Conservation (phyloP, 176 grass and related monocot species). For the Chrysopogon serrulatus region DNA sequence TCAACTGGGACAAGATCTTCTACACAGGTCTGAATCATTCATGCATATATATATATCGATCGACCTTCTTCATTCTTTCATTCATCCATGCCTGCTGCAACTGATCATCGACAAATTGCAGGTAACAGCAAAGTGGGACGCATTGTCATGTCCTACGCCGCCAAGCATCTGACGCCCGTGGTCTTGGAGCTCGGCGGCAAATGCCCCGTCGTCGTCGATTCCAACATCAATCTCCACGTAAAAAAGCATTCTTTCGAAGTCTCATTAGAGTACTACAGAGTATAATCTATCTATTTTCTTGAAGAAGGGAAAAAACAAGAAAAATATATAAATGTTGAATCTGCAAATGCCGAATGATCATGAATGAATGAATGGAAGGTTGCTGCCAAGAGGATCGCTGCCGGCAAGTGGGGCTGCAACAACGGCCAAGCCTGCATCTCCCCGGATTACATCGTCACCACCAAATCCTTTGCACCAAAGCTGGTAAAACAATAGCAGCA, state of each 20-base stretch:
- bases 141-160: conserved; percentile 56
- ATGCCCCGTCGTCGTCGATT: conserved; percentile 64
- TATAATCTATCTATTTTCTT: no score
- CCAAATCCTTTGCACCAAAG: conserved; percentile 64
- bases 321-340: no score
- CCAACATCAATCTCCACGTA: conserved; percentile 60
- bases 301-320: no score
- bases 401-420: conserved; percentile 84
- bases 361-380: no score
- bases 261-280: no score
- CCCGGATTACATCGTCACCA: conserved; percentile 82
- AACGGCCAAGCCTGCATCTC: conserved; percentile 81
- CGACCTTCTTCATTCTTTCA: background rate
- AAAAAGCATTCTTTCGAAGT: no score
- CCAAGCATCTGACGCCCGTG: conserved; percentile 77
- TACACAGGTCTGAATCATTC: conserved; percentile 91
- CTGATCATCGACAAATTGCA: conserved; percentile 7
- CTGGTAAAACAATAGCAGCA: no score
- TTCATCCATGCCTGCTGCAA: background rate
- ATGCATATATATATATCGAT: no score
- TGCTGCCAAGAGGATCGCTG: conserved; percentile 62
- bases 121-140: conserved; percentile 69
- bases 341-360: background rate
- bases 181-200: conserved; percentile 80
- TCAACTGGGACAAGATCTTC: conserved; percentile 86